Evolutionary conservation across 177 flowering plant genomes (phyloP).

Genomic region (Vitis hybrid): DNA sequence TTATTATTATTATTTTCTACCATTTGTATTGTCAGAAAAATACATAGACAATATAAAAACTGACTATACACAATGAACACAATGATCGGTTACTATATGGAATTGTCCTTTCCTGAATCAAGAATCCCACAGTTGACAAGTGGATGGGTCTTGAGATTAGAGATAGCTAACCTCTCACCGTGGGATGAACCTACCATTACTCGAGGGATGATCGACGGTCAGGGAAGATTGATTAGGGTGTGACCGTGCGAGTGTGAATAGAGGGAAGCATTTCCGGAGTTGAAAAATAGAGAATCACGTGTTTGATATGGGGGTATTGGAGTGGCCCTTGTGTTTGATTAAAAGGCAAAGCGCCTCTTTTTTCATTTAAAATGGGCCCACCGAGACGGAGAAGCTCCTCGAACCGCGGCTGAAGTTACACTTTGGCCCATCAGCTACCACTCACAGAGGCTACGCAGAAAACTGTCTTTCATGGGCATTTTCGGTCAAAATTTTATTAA

Average conservation of each 20-base stretch:
- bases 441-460: too few relatives aligned
- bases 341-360: conserved; percentile 9
- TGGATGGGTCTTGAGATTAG: too few relatives aligned
- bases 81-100: conserved; percentile 7
- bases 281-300: conserved; percentile 9
- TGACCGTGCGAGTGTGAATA: not conserved
- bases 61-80: conserved; percentile 1
- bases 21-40: too few relatives aligned
- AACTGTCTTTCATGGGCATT: not conserved
- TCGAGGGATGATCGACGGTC: too few relatives aligned
- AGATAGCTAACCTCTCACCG: too few relatives aligned
- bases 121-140: too few relatives aligned
- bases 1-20: too few relatives aligned
- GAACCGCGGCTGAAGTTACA: too few relatives aligned
- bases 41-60: not conserved
- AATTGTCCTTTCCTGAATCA: conserved; percentile 17
- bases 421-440: too few relatives aligned
- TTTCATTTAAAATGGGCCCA: not conserved
- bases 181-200: too few relatives aligned
- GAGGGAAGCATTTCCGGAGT: not conserved
- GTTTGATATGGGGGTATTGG: conserved; percentile 8
- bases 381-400: not conserved
- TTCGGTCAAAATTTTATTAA: too few relatives aligned
- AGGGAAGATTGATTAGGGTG: too few relatives aligned
- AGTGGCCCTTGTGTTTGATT: conserved; percentile 12